Evolutionary conservation across 495 filamentous ascomycete genomes (phyloP), one percentile per base, ranked within the genome.

Genomic region (Aspergillus haitiensis): DNA sequence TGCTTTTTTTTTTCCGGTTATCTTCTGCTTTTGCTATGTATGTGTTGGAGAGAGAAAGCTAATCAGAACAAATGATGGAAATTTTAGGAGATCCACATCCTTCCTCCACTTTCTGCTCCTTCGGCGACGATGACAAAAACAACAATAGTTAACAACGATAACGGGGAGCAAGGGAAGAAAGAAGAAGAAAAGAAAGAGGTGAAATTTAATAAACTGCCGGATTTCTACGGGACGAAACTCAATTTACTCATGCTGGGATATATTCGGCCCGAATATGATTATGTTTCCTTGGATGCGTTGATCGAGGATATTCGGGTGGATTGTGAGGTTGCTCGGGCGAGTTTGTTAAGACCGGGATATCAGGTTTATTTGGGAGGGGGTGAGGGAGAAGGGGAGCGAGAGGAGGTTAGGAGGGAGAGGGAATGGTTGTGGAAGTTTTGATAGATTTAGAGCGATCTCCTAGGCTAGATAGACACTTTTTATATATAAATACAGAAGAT

Each of bases 191-290:
- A 53, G 15, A 34, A 47, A 48, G 45, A 51, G 4, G 58, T 60
- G 15, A 69, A 64, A 50, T 80, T 80, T 60, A 62, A 78, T 61
- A 76, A 76, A 68, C 40, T 80, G 36, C 77, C 77, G 0, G 90
- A 97, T 69, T 98, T 98, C 79, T 98, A 98, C 77, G 87, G 81
- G 46, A 82, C 80, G 7, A 77, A 82, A 51, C 87, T 98, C 78
- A 86, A 90, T 52, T 78, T 98, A 6, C 64, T 89, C 21, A 82
- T 98, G 59, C 70, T 92, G 56, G 94, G 94, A 13, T 98, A 88
- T 72, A 91, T 98, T 40, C 84, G 94, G 42, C 87, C 88, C 10
- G 94, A 98, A 69, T 86, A 82, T 66, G 92, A 98, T 72, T 98
- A 98, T 75, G 82, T 86, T 34, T 86, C 82, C 50, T 77, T 90